Base-by-base conservation (phyloP, 2,329 filamentous ascomycete species). In the Coniochaeta pulveracea region DNA sequence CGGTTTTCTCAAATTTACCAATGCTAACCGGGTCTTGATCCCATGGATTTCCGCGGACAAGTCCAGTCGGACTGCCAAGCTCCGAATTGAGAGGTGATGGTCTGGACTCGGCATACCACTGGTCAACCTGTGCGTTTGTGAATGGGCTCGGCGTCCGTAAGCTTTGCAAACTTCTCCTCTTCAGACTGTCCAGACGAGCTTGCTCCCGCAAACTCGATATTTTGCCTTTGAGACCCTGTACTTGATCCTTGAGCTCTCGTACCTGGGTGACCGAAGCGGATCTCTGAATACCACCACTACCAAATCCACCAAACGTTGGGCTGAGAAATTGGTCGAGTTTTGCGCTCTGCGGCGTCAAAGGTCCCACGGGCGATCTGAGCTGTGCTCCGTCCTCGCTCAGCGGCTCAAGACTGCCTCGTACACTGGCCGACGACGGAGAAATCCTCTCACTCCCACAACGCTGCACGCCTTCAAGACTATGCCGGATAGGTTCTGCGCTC, bases 221-320 rank as follows among this genome's bases (percentile, higher is more conserved):
- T 47, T 85, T 85, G 38, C 82, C 84, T 49, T 86, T 88, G 29
- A 94, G 64, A 34, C 82, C 85, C 36, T 81, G 77, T 72, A 94
- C 84, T 51, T 93, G 85, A 43, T 85, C 80, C 39, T 85, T 84
- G 26, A 94, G 63, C 33, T 72, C 71, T 7, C 79, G 75, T 48
- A 84, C 75, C 47, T 83, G 78, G 10, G 78, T 69, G n/a, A 76
- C 76, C 1, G 85, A 89, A 10, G 76, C 66, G 3, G 82, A 78
- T 12, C 83, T 69, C 17, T 70, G 70, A 7, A 80, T 15, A 22
- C 47, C 35, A 22, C 33, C 36, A 11, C 27, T 33, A 22, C 24
- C 24, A 19, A 40, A 58, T 1, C 54, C 46, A 33, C 64, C 58
- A 31, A 58, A 60, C 0, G 58, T 60, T 1, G 68, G 66, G 38